phyloP scores from a whole-genome alignment of 75 land plant genomes.

The Pinus albicaulis region DNA sequence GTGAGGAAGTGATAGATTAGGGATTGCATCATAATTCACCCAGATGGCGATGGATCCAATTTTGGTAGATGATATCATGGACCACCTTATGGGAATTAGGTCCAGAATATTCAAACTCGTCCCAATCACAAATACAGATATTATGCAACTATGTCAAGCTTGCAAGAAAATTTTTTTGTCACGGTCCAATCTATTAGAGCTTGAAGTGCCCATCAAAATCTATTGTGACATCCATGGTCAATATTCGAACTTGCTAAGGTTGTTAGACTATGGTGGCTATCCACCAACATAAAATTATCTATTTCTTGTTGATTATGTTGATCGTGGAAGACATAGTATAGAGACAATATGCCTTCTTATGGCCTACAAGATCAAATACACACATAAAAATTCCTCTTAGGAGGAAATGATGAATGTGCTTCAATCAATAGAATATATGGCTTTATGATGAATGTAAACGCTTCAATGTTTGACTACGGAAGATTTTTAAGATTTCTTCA shows the following conservation, averaged over 20 bases:
- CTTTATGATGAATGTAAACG: slow-evolving; percentile 86
- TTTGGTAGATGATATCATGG: too few species aligned
- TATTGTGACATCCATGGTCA: slow-evolving; percentile 78
- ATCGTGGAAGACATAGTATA: slow-evolving; percentile 71
- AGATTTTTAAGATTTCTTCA: slow-evolving; percentile 69
- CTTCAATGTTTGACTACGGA: slow-evolving; percentile 85
- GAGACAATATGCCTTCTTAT: slow-evolving; percentile 83
- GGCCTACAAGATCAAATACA: slow-evolving; percentile 75
- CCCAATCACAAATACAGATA: too few species aligned
- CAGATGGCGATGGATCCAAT: too few species aligned
- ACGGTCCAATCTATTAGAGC: too few species aligned
- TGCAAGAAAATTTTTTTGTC: neutral
- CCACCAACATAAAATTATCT: slow-evolving; percentile 76
- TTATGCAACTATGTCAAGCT: neutral
- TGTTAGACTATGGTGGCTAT: slow-evolving; percentile 82
- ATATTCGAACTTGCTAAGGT: slow-evolving; percentile 70
- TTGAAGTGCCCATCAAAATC: too few species aligned
- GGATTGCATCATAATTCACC: too few species aligned
- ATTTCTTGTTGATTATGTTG: slow-evolving; percentile 78
- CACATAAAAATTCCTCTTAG: slow-evolving; percentile 58
- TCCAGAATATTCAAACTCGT: too few species aligned
- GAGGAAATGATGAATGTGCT: slow-evolving; percentile 84
- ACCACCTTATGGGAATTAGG: too few species aligned
- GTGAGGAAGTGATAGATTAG: too few species aligned
- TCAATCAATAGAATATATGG: slow-evolving; percentile 84